Evolutionary conservation across 2,329 filamentous ascomycete species (phyloP), one percentile per base, ranked within the genome.

Genomic region (Sphaerulina vaccinii): DNA sequence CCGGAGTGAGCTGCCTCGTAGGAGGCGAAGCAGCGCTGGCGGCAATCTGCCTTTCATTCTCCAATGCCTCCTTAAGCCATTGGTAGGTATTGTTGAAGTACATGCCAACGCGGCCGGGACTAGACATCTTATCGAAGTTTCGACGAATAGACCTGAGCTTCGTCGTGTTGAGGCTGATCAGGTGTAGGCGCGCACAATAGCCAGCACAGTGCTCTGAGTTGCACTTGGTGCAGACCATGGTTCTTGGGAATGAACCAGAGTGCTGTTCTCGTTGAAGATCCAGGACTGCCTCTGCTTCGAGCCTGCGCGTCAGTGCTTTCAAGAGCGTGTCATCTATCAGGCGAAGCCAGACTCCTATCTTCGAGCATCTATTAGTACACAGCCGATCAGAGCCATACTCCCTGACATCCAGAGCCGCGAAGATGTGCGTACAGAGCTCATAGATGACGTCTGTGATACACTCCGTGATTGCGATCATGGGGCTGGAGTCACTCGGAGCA

Each of bases 311-410:
- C 3, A 62, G 40, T 5, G 48, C 55, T 6, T 54, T n/a, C 2
- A 49, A 32, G 13, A 64, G 50, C 6, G 40, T 50, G 8, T 54
- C 46, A 48, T 65, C 62, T 13, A 36, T 36, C 3, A 49, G 36
- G 23, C 36, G 45, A 10, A 49, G 15, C 45, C 45, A 49, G 18
- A 19, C 8, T 19, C 45, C 45, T 8, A 40, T 7, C 5, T 19
- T 36, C 15, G 37, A 18, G 23, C 45, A 49, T 22, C 27, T 33
- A n/a, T 33, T 49, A 9, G 21, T 33, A 16, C 36, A 49, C 35
- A 49, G 21, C 5, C 33, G 37, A n/a, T 44, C 21, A 8, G 48
- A 40, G 23, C 36, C n/a, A 15, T 49, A 22, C 22, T 49, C 45
- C 27, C 45, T 39, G 9, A 49, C 37, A 5, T 49, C 45, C 18